Conservation (phyloP, 2,329 filamentous ascomycete species). For the Emericellopsis cladophorae region DNA sequence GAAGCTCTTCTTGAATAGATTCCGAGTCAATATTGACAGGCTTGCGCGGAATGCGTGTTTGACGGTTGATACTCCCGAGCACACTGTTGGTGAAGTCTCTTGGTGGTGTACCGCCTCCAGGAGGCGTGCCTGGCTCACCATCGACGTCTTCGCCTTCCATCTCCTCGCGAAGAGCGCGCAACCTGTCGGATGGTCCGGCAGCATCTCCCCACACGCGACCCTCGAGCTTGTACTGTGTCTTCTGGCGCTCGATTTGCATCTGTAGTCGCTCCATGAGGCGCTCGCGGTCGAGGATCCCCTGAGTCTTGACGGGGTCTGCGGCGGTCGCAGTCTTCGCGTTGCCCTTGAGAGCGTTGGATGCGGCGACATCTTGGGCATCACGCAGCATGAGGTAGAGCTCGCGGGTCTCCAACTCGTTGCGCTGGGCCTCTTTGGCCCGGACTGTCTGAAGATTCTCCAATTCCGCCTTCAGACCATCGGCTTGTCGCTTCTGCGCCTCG, state of each 20-base stretch:
- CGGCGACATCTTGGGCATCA: conserved; percentile 91
- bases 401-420: conserved; percentile 90
- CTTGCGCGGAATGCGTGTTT: conserved; percentile 42
- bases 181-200: conserved; percentile 76
- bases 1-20: conserved; percentile 20
- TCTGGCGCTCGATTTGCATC: conserved; percentile 90
- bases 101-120: conserved; percentile 36
- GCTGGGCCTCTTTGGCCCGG: conserved; percentile 79
- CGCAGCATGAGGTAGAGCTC: conserved; percentile 97
- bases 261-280: conserved; percentile 86
- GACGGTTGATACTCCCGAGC: conserved; percentile 58
- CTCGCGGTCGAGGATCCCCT: conserved; percentile 87
- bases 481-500: conserved; percentile 74
- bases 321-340: conserved; percentile 25
- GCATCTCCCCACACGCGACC: conserved; percentile 79
- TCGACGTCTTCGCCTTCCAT: conserved; percentile 66
- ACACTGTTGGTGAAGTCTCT: conserved; percentile 59
- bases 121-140: conserved; percentile 27
- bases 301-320: conserved; percentile 57
- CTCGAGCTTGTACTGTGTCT: conserved; percentile 95
- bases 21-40: conserved; percentile 25
- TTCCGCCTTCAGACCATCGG: conserved; percentile 79
- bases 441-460: conserved; percentile 76
- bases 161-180: conserved; percentile 83
- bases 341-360: conserved; percentile 60